phyloP scores from a whole-genome alignment of 202 grass and related monocot species.

The Alloteropsis angusta region DNA sequence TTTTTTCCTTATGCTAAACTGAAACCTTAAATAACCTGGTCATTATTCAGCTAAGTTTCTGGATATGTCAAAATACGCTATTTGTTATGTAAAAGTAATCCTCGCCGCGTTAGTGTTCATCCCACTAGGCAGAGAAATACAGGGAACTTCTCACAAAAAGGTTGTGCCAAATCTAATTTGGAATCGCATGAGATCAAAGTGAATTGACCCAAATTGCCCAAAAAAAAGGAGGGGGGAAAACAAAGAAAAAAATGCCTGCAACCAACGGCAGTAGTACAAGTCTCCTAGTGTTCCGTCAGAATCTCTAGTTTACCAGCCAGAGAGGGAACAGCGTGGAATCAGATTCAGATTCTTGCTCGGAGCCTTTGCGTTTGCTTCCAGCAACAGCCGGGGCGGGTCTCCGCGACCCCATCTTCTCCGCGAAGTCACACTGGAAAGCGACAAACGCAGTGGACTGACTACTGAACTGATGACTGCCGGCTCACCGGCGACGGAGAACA shows the following conservation, averaged over 20 bases:
- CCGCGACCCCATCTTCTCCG: not conserved
- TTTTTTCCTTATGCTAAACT: not conserved
- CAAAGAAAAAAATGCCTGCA: not conserved
- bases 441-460: not conserved
- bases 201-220: not conserved
- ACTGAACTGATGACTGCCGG: not conserved
- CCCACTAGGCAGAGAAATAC: not conserved
- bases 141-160: not conserved
- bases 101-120: not conserved
- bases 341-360: not conserved
- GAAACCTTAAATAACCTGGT: not conserved
- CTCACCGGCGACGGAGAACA: not conserved
- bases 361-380: slow-evolving; percentile 30
- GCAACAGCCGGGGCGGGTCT: not conserved
- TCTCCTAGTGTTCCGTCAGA: not conserved
- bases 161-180: not conserved
- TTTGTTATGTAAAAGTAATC: not conserved
- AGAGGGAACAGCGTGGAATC: not conserved
- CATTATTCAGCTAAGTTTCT: not conserved
- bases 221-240: not conserved
- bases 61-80: not conserved
- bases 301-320: not conserved
- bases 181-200: not conserved
- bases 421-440: not conserved
- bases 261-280: not conserved